Base-by-base conservation (phyloP, 768 basidiomycete species). In the Mycena haematopus region DNA sequence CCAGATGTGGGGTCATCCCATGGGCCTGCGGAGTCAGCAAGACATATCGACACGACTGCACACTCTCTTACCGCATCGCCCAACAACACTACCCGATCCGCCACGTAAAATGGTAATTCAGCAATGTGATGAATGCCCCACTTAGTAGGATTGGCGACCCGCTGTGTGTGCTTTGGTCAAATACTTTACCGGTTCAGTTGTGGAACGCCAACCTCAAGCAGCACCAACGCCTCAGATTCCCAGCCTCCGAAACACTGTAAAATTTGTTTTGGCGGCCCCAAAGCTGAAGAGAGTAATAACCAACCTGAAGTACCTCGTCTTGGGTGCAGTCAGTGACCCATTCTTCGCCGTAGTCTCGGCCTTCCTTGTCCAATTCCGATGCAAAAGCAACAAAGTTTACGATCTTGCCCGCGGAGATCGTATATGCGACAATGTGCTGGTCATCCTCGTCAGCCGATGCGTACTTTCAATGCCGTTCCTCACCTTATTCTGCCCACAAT, bases 351-450 rank as follows among this genome's bases (percentile, higher is more conserved):
- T 70, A 77, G 4, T 54, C 29, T 11, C 65, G 63, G 7, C 73
- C 72, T 47, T 75, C 74, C 31, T 75, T 72, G 31, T 77, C 63
- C 17, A 76, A 75, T 14, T 79, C 63, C 31, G 80, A 79, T 3
- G 74, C 69, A 63, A 81, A 76, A 0, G 79, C 76, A 27, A 83
- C 80, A 17, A 83, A 75, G 63, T 84, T 83, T 29, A 81, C 76
- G 11, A 82, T 67, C 24, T 73, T 76, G 1, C 79, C 78, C 60
- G 74, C 73, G 1, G 81, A 80, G 45, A 83, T 81, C 1, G 79
- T 76, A 66, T 83, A 83, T 65, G 79, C 77, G 31, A 84, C 81
- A 36, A 83, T 75, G 58, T 83, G 82, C 82, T 82, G 58, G 45
- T 33, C 21, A 38, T 44, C 7, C 31, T n/a, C 35, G 29, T 58